phyloP scores from a whole-genome alignment of 2,329 filamentous ascomycete species.

The Fusarium sp. region DNA sequence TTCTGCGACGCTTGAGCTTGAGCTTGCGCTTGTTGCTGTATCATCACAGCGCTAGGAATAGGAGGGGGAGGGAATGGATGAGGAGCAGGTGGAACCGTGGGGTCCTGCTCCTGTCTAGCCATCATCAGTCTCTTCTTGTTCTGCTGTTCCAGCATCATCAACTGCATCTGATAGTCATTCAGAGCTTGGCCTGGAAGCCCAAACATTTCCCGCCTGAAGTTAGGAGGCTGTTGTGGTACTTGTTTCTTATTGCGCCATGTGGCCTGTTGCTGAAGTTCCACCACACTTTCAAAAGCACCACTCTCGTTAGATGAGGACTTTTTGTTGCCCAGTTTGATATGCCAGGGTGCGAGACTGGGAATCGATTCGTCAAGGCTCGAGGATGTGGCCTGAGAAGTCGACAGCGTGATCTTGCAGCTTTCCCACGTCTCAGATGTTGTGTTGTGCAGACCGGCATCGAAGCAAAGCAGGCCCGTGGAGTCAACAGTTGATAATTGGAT shows the following conservation, averaged over 20 bases:
- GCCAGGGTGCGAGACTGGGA: slow-evolving; percentile 65
- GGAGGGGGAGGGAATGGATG: not conserved
- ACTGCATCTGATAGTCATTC: slow-evolving; percentile 81
- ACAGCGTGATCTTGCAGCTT: slow-evolving; percentile 66
- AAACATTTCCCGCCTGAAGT: slow-evolving; percentile 12
- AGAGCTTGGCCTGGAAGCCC: not conserved
- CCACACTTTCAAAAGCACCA: slow-evolving; percentile 49
- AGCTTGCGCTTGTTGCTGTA: not conserved
- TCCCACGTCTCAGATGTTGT: slow-evolving; percentile 70
- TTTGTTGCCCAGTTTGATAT: slow-evolving; percentile 56
- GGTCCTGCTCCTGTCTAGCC: slow-evolving; percentile 80
- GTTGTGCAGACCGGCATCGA: slow-evolving; percentile 70
- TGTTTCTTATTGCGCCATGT: slow-evolving; percentile 41
- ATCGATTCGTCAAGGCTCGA: slow-evolving; percentile 63
- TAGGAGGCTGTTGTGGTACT: slow-evolving; percentile 50
- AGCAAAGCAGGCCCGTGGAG: slow-evolving; percentile 62
- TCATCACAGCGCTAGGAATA: not conserved
- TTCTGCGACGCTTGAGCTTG: not conserved
- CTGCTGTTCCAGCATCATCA: slow-evolving; percentile 86
- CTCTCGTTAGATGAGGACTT: slow-evolving; percentile 8
- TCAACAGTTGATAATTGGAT: slow-evolving; percentile 65
- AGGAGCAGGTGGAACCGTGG: not conserved
- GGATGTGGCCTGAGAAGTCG: slow-evolving; percentile 68
- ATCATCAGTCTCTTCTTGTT: slow-evolving; percentile 87
- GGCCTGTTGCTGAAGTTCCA: slow-evolving; percentile 48